Evolutionary conservation across 345 rosid genomes (phyloP).

Genomic region (Lepidium aucheri): DNA sequence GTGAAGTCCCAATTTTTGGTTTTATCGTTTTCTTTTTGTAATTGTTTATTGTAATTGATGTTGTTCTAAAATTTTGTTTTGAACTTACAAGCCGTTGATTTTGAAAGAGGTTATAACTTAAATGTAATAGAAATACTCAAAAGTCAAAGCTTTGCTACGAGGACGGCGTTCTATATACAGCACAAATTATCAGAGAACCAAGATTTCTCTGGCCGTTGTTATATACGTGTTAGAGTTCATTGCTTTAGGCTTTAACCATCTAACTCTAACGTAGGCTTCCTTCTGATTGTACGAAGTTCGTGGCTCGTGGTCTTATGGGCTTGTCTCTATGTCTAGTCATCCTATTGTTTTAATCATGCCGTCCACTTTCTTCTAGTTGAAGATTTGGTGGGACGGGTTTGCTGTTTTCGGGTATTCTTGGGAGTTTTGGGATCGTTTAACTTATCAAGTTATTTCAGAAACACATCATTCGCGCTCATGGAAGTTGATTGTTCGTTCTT

Average conservation of each 20-base stretch:
- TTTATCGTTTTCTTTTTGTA: not conserved
- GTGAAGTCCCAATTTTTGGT: conserved; percentile 5
- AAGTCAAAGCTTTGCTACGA: conserved; percentile 44
- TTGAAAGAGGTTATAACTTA: not conserved
- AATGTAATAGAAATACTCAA: too few relatives aligned
- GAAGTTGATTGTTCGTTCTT: not conserved
- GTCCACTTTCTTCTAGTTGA: conserved; percentile 55
- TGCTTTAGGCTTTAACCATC: conserved; percentile 77
- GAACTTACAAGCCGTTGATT: not conserved
- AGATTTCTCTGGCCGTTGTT: conserved; percentile 73
- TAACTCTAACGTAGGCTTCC: conserved; percentile 54
- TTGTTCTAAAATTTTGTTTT: not conserved
- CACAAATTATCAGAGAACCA: conserved; percentile 66
- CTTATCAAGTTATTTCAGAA: not conserved
- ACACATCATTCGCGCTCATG: not conserved
- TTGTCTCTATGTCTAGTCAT: conserved; percentile 45
- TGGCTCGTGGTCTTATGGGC: conserved; percentile 46
- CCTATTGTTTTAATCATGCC: conserved; percentile 69
- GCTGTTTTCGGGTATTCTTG: conserved; percentile 51
- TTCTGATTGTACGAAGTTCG: conserved; percentile 28
- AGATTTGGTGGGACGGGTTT: conserved; percentile 45
- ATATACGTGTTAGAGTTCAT: conserved; percentile 62
- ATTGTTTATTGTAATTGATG: conserved; percentile 1
- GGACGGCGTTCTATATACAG: conserved; percentile 37
- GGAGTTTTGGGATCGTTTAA: conserved; percentile 44